phyloP scores from a whole-genome alignment of 495 filamentous ascomycete genomes.

The Penicillium chermesinum region DNA sequence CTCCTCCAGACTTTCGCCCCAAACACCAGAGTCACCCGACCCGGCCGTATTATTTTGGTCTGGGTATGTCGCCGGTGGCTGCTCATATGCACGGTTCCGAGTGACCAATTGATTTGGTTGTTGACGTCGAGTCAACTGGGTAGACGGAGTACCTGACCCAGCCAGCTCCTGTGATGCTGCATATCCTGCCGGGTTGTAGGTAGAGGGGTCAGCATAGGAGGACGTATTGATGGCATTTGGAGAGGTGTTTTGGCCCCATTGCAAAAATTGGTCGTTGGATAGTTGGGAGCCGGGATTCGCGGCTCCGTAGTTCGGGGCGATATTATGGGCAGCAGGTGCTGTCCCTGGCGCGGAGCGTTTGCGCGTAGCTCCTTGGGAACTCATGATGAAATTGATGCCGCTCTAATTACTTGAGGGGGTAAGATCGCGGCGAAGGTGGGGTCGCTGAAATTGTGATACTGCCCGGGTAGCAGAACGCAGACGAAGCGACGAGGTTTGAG shows the following conservation, averaged over 20 bases:
- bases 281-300: slow-evolving; percentile 33
- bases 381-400: slow-evolving; percentile 25
- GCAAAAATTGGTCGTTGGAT: slow-evolving; percentile 51
- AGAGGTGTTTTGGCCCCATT: slow-evolving; percentile 46
- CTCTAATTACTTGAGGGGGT: slow-evolving; percentile 4
- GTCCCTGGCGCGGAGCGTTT: slow-evolving; percentile 74
- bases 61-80: slow-evolving; percentile 42
- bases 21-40: slow-evolving; percentile 45
- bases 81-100: slow-evolving; percentile 39
- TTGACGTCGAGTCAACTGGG: slow-evolving; percentile 59
- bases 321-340: slow-evolving; percentile 46
- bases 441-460: neutral
- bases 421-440: slow-evolving; percentile 5
- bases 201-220: slow-evolving; percentile 30
- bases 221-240: slow-evolving; percentile 30
- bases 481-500: neutral
- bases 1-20: slow-evolving; percentile 64
- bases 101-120: slow-evolving; percentile 57
- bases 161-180: slow-evolving; percentile 37
- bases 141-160: slow-evolving; percentile 43
- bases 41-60: slow-evolving; percentile 37
- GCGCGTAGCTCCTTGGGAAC: slow-evolving; percentile 45
- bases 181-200: slow-evolving; percentile 38
- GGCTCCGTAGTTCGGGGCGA: slow-evolving; percentile 30
- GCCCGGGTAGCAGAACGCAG: neutral